Conservation (phyloP, 495 filamentous ascomycete species). For the Penicillium atrosanguineum region DNA sequence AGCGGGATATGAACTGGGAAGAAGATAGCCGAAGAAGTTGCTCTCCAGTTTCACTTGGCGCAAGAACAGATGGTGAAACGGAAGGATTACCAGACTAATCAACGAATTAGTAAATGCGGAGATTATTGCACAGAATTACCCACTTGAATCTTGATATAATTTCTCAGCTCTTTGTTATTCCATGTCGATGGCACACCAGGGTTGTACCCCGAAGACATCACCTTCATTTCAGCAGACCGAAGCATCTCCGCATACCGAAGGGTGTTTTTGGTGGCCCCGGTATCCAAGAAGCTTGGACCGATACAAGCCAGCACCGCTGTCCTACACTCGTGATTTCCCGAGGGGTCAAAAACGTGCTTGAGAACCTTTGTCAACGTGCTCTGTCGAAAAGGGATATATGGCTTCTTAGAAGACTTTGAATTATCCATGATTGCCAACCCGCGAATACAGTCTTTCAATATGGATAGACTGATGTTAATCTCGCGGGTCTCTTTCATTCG, state of each 20-base stretch:
- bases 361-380: slow-evolving; percentile 37
- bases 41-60: slow-evolving; percentile 8
- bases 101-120: not conserved
- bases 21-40: slow-evolving; percentile 6
- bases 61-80: slow-evolving; percentile 3
- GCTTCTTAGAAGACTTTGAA: slow-evolving; percentile 9
- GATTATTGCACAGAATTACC: not conserved
- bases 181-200: slow-evolving; percentile 8
- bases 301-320: slow-evolving; percentile 33
- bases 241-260: slow-evolving; percentile 19
- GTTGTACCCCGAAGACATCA: slow-evolving; percentile 4
- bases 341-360: slow-evolving; percentile 30
- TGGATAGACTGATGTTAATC: slow-evolving; percentile 46
- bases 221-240: not conserved
- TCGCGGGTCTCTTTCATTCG: slow-evolving; percentile 41
- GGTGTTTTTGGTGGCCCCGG: slow-evolving; percentile 13
- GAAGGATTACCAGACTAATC: slow-evolving; percentile 9
- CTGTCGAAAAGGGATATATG: slow-evolving; percentile 32
- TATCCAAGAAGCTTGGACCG: slow-evolving; percentile 15
- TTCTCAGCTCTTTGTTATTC: slow-evolving; percentile 8
- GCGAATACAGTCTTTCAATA: slow-evolving; percentile 42
- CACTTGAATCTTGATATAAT: slow-evolving; percentile 11
- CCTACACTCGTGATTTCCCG: slow-evolving; percentile 13
- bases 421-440: slow-evolving; percentile 6
- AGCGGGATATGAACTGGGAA: slow-evolving; percentile 4